Conservation (phyloP, 202 grass and related monocot species). For the Musa balbisiana region DNA sequence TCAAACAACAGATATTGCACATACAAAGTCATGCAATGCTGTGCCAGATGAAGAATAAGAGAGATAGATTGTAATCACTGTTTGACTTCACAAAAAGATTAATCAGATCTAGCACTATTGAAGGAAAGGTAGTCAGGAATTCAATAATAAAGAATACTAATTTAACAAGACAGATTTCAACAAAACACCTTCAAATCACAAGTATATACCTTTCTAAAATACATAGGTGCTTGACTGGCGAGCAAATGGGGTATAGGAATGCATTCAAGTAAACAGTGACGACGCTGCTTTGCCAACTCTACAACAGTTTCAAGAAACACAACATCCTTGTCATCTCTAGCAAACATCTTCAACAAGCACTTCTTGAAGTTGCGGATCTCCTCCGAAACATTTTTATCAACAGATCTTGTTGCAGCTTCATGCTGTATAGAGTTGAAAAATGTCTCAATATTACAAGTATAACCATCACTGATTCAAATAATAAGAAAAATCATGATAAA, state of each 20-base stretch:
- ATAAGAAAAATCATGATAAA: conserved; percentile 4
- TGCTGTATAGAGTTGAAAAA: conserved; percentile 43
- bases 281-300: conserved; percentile 53
- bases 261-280: conserved; percentile 82
- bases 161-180: not conserved
- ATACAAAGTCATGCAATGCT: not conserved
- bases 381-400: conserved; percentile 75
- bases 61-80: not conserved
- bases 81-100: too few species aligned
- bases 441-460: not conserved
- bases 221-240: conserved; percentile 73
- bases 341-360: conserved; percentile 78
- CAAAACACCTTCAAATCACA: not conserved
- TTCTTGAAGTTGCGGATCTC: conserved; percentile 99
- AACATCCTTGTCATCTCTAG: conserved; percentile 63
- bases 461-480: too few species aligned
- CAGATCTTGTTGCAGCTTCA: conserved; percentile 64
- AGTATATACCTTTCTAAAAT: conserved; percentile 76
- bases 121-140: too few species aligned
- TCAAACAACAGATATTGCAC: too few species aligned
- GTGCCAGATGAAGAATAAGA: not conserved
- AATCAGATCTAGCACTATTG: too few species aligned
- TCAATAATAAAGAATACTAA: too few species aligned
- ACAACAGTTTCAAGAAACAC: conserved; percentile 87
- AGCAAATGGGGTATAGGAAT: conserved; percentile 66